Base-by-base conservation (phyloP, 192 early-diverging fungal genomes). In the Entomortierella lignicola region DNA sequence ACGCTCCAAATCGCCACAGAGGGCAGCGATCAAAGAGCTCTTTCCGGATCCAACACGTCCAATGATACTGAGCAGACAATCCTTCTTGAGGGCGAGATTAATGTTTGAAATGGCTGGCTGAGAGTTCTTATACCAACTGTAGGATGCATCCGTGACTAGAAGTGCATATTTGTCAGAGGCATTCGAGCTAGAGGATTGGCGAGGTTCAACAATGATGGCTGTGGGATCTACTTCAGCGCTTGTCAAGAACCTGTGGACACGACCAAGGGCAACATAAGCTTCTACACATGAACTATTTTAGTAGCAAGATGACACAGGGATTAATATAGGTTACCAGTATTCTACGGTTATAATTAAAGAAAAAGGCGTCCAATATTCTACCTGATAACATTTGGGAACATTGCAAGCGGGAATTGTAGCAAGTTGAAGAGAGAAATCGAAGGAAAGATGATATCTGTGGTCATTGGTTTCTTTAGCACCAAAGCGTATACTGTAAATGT, bases 401-500 rank as follows among this genome's bases (percentile, higher is more conserved):
- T 88, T 32, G 87, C 53, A 10, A 98, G 83, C 51, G 98, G 96
- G 87, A 97, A 96, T 84, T 93, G 92, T 15, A 98, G 82, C 55
- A 97, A 77, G 83, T 97, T 97, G 89, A 99, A 98, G 12, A 99
- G 83, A 6, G 95, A 73, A 42, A 99, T 87, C 8, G 95, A 90
- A 4, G 95, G 93, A 77, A 98, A 98, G 0, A 94, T 91, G 65
- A 93, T 74, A 66, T 89, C 85, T 23, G 90, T 83, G 0, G 90
- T 92, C 56, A 97, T 84, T 17, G 88, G 88, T 18, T 81, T 55
- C 85, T 87, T 69, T 41, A 79, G 51, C 23, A 93, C 80, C 15
- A 89, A 29, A 6, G 89, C 85, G 62, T 94, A 99, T 20, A 94
- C 73, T 1, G 89, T 83, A 82, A 97, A 99, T 1, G 93, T 94